Base-by-base conservation (phyloP, 331 rosid genomes). In the Erythrophleum ivorense region DNA sequence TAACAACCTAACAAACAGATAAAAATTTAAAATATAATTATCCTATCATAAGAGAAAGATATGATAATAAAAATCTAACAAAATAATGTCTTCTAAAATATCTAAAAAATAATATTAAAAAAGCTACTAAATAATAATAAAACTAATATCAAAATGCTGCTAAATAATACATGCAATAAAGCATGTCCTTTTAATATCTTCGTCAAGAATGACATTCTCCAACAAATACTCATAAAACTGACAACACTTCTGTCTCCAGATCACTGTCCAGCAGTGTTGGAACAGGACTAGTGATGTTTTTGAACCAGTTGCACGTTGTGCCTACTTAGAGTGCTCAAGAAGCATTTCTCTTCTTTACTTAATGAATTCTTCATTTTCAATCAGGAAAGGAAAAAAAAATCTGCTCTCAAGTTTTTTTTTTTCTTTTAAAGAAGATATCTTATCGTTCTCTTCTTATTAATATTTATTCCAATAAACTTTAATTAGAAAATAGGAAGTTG, bases 401-500 rank as follows among this genome's bases (percentile, higher is more conserved):
- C 4, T 24, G 66, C 36, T 38, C 41, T 5, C 29, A 1, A 24
- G 29, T 24, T 24, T 24, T 24, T 24, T 24, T 24, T 24, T 24
- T 24, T 24, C 29, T 24, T 24, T 24, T 24, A 24, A 21, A 3
- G 15, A 59, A 59, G 66, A 21, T 24, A 59, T 4, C 10, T 24
- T 24, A 59, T 36, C 24, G 38, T 59, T 24, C 6, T 4, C 18
- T 11, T 4, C 18, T 11, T 29, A 29, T 4, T 10, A 60, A 36
- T 45, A 7, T 43, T 8, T 66, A 18, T 65, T 62, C n/a, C n/a
- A 21, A 19, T 21, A 33, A 43, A 29, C 36, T 21, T 19, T n/a
- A 5, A 70, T 5, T 6, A 63, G 54, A 65, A 49, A 6, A 21
- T 18, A 40, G n/a, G 53, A 78, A 19, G 74, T 68, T 78, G 70